A percentile compares a stretch with the other conserved stretches of the same genome.
phyloP scores from a whole-genome alignment of 169 alveolate genomes.

The Hepatocystis sp. region DNA sequence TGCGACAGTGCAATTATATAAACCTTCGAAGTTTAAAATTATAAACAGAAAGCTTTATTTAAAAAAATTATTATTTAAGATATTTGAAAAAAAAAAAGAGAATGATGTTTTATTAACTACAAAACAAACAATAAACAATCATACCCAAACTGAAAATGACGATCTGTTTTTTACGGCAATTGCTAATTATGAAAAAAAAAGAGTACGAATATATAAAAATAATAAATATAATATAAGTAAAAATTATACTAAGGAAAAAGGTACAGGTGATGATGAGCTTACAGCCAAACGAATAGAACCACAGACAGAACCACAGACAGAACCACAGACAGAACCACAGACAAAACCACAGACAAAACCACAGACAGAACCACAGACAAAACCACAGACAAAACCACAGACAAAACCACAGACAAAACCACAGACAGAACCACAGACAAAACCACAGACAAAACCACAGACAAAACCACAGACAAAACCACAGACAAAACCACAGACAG shows the following conservation, averaged over 20 bases:
- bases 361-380: neutral
- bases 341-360: no score
- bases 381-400: no score
- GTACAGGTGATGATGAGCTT: neutral
- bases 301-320: neutral
- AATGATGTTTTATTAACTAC: neutral
- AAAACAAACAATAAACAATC: neutral
- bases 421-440: neutral
- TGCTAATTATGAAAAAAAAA: conserved; percentile 15
- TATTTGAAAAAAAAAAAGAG: conserved; percentile 8
- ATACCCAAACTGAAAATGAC: neutral
- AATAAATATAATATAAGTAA: conserved; percentile 46
- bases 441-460: neutral
- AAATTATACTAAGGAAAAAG: neutral
- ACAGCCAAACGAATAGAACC: neutral
- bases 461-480: neutral
- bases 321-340: neutral
- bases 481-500: no score
- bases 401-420: no score
- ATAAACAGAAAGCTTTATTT: conserved; percentile 53
- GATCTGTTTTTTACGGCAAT: conserved; percentile 22
- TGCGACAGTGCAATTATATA: conserved; percentile 48
- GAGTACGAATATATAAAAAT: conserved; percentile 44
- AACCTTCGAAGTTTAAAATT: conserved; percentile 57
- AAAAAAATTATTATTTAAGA: conserved; percentile 38